Evolutionary conservation across 1,139 yeast genomes (phyloP).

Genomic region (Lodderomyces theae): DNA sequence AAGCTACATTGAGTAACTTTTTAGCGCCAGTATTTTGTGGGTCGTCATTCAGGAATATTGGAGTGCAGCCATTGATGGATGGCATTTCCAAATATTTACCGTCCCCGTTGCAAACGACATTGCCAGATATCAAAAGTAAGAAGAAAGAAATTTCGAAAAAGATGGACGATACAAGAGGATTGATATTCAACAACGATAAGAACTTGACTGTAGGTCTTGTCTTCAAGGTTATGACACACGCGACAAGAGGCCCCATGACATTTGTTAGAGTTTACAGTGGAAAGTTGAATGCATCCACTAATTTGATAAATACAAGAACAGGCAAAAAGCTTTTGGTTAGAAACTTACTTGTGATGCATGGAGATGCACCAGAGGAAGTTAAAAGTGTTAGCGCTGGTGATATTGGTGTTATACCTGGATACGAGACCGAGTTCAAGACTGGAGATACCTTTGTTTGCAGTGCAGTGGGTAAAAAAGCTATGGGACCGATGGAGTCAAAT

Average conservation of each 20-base stretch:
- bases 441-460: slow-evolving; percentile 85
- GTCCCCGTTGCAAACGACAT: slow-evolving; percentile 63
- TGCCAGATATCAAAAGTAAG: slow-evolving; percentile 49
- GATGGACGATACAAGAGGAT: slow-evolving; percentile 44
- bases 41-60: slow-evolving; percentile 86
- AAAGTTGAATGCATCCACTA: slow-evolving; percentile 56
- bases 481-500: slow-evolving; percentile 47
- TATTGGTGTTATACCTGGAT: slow-evolving; percentile 84
- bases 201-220: slow-evolving; percentile 78
- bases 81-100: slow-evolving; percentile 78
- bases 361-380: slow-evolving; percentile 78
- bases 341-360: slow-evolving; percentile 80
- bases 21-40: slow-evolving; percentile 89
- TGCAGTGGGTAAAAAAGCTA: slow-evolving; percentile 42
- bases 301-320: slow-evolving; percentile 65
- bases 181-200: slow-evolving; percentile 53
- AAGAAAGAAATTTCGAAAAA: slow-evolving; percentile 26
- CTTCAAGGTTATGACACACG: slow-evolving; percentile 86
- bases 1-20: slow-evolving; percentile 54
- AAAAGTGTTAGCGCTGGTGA: slow-evolving; percentile 65
- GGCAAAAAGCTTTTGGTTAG: slow-evolving; percentile 66
- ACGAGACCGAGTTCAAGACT: slow-evolving; percentile 69
- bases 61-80: slow-evolving; percentile 92
- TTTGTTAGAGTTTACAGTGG: slow-evolving; percentile 91
- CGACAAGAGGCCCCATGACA: slow-evolving; percentile 78